Evolutionary conservation across 2,329 filamentous ascomycete genomes (phyloP), one percentile per base, ranked within the genome.

Genomic region (Raffaelea albimanens): DNA sequence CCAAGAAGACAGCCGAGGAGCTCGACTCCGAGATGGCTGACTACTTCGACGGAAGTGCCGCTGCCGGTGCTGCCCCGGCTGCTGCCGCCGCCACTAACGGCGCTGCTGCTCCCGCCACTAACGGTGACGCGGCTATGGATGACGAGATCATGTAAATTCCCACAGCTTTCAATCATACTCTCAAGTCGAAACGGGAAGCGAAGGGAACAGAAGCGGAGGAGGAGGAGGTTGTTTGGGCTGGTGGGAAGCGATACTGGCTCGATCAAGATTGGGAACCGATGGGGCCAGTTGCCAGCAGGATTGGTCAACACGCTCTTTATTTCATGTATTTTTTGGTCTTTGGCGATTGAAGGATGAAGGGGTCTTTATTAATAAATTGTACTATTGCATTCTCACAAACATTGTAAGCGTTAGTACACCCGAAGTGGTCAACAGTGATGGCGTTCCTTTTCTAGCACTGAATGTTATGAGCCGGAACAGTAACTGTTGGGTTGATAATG

Each of bases 11-110:
- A 0, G 82, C 85, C 1, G 91, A 95, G 63, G 90, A 98, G 70
- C 81, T 98, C 22, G 93, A 98, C 64, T 89, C 87, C 4, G 93
- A 98, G 66, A 98, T 98, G 93, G 83, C 81, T 19, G 93, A 97
- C 66, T 98, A 98, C 71, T 97, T 94, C 63, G 80, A 38, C 25
- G 54, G 47, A 38, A 52, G 48, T 25, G 70, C 70, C 52, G 70
- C 73, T 50, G 58, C 68, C 47, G 63, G 69, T 46, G 62, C 69
- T 39, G 63, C 67, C 46, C 67, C 71, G 34, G 68, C 68, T 50
- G 70, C 67, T 51, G 71, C 66, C 46, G 55, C 61, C 48, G 68
- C 63, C 50, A 58, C 68, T 46, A 62, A 69, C 45, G 63, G 68
- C 40, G 63, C 67, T 47, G 67, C 71, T 36, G 68, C 68, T 51